Evolutionary conservation across 1,139 yeast genomes (phyloP), one percentile per base, ranked within the genome.

Genomic region (Yamadazyma blattariae): DNA sequence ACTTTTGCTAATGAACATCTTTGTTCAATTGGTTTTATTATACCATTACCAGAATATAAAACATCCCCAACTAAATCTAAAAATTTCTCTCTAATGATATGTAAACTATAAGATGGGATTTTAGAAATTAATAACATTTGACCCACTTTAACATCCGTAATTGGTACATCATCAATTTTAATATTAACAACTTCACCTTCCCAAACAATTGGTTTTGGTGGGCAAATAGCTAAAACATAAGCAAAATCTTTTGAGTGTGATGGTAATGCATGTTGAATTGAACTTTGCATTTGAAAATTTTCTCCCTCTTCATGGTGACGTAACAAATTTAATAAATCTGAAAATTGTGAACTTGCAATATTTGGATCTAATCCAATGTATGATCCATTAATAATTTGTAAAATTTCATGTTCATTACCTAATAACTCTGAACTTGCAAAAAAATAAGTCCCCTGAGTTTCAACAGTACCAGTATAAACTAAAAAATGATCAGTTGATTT

Each of bases 171-270:
- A 26, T 66, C 65, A 27, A 81, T 58, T 16, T 77, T 74, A 13
- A 86, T 56, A 34, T 78, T 75, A 24, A 82, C 74, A 42, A 84
- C 81, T 17, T 75, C 72, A 2, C 97, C 97, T 45, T 86, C 92
- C 97, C 97, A 90, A 20, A 86, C 79, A 54, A 90, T 74, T 0
- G 97, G 95, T 50, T 86, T 87, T 11, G 82, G 75, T 2, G 96
- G 92, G 50, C 87, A 81, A 16, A 89, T 62, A 0, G 90, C 82
- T 24, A 90, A 52, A 12, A 89, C 74, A 47, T 88, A 88, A 0
- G 87, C 81, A 36, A 64, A 57, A 15, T 66, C 72, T 21, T 60
- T 60, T 0, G 59, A 48, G 28, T 58, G 58, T 6, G 51, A 43
- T 14, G 54, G 53, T 16, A 49, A 37, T 6, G 52, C 49, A 22